A percentile compares a stretch with the other conserved stretches of the same genome.
Evolutionary conservation across 805 yeast species (phyloP).

Genomic region (Lachancea dasiensis): DNA sequence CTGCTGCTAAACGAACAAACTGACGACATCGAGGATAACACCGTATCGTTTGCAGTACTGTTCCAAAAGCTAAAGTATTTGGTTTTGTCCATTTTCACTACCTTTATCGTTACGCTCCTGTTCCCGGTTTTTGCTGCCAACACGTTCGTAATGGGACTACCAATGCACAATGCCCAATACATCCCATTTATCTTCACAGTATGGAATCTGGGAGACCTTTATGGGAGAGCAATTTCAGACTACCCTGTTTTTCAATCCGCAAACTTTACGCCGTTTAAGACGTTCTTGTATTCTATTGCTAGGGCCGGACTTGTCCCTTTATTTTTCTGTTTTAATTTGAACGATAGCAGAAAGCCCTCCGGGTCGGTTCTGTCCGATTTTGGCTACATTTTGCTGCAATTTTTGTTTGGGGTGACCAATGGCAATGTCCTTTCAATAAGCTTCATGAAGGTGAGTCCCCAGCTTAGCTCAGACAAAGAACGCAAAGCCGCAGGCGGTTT

Average conservation of each 20-base stretch:
- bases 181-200: conserved; percentile 73
- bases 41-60: conserved; percentile 54
- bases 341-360: conserved; percentile 34
- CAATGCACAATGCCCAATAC: conserved; percentile 37
- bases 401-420: conserved; percentile 77
- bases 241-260: conserved; percentile 21
- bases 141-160: conserved; percentile 41
- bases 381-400: conserved; percentile 63
- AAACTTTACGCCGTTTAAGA: conserved; percentile 23
- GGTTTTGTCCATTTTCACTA: conserved; percentile 62
- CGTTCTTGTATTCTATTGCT: conserved; percentile 49
- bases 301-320: conserved; percentile 64
- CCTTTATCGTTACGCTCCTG: conserved; percentile 63
- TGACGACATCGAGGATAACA: conserved; percentile 17
- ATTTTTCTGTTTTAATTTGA: conserved; percentile 61
- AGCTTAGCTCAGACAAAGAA: conserved; percentile 56
- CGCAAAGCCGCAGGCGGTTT: conserved; percentile 94
- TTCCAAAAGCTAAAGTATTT: conserved; percentile 60
- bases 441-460: conserved; percentile 67
- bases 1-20: conserved; percentile 14
- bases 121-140: conserved; percentile 89
- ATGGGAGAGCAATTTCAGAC: conserved; percentile 68
- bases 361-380: conserved; percentile 46
- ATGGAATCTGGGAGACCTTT: conserved; percentile 88
- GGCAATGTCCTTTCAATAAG: conserved; percentile 80